Evolutionary conservation across 176 grass and related monocot species (phyloP), one percentile per base, ranked within the genome.

Genomic region (Lolium perenne): DNA sequence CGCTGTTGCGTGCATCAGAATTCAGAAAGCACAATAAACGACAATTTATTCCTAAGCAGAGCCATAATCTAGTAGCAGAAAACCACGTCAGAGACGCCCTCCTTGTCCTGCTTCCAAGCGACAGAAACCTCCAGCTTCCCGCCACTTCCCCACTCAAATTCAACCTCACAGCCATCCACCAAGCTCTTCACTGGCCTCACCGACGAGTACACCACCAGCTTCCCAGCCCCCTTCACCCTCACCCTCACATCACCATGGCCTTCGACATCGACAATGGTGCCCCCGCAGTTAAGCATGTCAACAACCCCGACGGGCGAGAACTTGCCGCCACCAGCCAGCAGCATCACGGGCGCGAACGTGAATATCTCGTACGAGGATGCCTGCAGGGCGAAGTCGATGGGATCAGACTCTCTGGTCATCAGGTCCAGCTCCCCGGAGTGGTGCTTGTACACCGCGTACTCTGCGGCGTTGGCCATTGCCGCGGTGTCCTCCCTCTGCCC

Each of bases 361-460:
- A 97, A 84, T 56, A 97, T 86, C 55, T 97, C 92, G 11, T 84
- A 94, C 11, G 83, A 79, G 18, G 93, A 89, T 15, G 90, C 84
- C 46, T 93, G 84, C 41, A 97, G 51, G 35, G 86, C 84, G 90
- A 97, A 73, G 48, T 82, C 57, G 38, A 93, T 86, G 5, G 83
- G 86, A 23, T 91, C 87, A 12, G 67, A 85, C 10, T 65, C 1
- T 0, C 70, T 32, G 3, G 79, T 86, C 54, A 91, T 81, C 22
- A 93, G 81, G 45, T 53, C 4, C 0, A 94, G 73, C 2, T 94
- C 83, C 5, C 84, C 71, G 0, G 90, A 68, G 22, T 80, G 86
- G 54, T 73, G 62, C n/a, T 46, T 59, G 87, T 91, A 94, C 21
- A 92, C 89, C 0, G 88, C 88, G 15, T 77, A 97, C 4, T 63